Evolutionary conservation across 176 grass and related monocot genomes (phyloP).

Genomic region (Melocanna baccifera): DNA sequence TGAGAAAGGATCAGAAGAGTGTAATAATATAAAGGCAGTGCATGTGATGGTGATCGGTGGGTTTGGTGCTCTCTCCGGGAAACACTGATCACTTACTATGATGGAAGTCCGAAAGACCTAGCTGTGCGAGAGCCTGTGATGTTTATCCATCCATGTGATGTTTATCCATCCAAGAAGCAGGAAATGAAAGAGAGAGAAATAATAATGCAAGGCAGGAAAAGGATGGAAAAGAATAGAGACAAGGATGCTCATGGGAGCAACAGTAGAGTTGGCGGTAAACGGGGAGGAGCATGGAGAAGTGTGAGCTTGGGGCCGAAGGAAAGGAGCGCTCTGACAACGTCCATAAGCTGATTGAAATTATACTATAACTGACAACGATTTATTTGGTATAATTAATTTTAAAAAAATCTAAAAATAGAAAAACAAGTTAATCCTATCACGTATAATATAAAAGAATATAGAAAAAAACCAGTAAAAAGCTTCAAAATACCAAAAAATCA

Average conservation of each 20-base stretch:
- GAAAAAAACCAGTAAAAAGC: no score
- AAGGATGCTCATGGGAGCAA: conserved; percentile 39
- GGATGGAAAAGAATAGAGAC: conserved; percentile 31
- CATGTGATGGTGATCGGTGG: conserved; percentile 40
- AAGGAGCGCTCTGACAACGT: conserved; percentile 40
- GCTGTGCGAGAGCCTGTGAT: conserved; percentile 25
- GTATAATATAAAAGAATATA: no score
- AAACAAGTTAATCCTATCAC: no score
- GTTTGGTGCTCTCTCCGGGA: conserved; percentile 41
- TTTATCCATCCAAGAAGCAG: conserved; percentile 46
- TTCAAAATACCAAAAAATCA: no score
- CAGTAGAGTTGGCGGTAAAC: conserved; percentile 40
- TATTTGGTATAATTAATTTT: no score
- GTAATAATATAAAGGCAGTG: conserved; percentile 48
- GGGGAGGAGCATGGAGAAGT: conserved; percentile 45
- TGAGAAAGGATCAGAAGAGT: conserved; percentile 35
- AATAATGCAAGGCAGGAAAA: conserved; percentile 1
- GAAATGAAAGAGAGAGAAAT: conserved; percentile 14
- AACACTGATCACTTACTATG: conserved; percentile 42
- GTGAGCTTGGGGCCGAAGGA: conserved; percentile 61
- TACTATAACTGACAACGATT: no score
- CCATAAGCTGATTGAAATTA: no score
- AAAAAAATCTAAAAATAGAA: no score
- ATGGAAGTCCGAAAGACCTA: conserved; percentile 33
- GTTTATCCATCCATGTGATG: conserved; percentile 44